Conservation (phyloP, 306 rosid species). For the Fragaria vesca region DNA sequence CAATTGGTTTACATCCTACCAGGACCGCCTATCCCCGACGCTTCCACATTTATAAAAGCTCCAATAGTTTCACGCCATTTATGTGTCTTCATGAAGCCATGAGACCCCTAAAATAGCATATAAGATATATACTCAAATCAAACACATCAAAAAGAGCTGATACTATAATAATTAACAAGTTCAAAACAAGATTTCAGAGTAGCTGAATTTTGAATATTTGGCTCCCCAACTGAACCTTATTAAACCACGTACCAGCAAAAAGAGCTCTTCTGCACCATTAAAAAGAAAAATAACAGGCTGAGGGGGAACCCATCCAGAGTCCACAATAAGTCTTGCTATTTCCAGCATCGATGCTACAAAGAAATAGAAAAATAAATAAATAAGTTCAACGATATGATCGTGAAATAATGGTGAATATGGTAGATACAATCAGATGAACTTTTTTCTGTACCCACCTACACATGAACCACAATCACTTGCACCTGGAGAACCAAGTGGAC, state of each 20-base stretch:
- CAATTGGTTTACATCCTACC: slow-evolving; percentile 51
- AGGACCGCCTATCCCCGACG: slow-evolving; percentile 85
- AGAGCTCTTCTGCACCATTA: slow-evolving; percentile 98
- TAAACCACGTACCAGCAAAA: slow-evolving; percentile 78
- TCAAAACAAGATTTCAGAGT: not conserved
- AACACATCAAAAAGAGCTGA: slow-evolving; percentile 9
- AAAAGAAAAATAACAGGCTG: slow-evolving; percentile 86
- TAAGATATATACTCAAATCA: slow-evolving; percentile 28
- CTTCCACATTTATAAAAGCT: slow-evolving; percentile 91
- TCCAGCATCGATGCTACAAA: slow-evolving; percentile 85
- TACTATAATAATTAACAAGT: not conserved
- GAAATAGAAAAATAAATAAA: slow-evolving; percentile 11
- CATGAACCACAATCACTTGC: slow-evolving; percentile 98
- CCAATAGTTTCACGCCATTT: slow-evolving; percentile 87
- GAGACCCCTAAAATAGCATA: slow-evolving; percentile 69
- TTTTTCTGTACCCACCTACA: slow-evolving; percentile 71
- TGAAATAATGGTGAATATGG: slow-evolving; percentile 11
- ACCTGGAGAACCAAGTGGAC: slow-evolving; percentile 97
- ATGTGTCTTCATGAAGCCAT: slow-evolving; percentile 94
- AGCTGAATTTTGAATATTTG: slow-evolving; percentile 3
- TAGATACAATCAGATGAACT: slow-evolving; percentile 19
- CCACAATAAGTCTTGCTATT: slow-evolving; percentile 78
- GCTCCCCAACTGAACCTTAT: slow-evolving; percentile 13
- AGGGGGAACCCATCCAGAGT: slow-evolving; percentile 80
- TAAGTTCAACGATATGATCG: slow-evolving; percentile 12